A percentile compares a stretch with the other conserved stretches of the same genome.
phyloP scores from a whole-genome alignment of 345 rosid genomes.

The Rhizophora apiculata region DNA sequence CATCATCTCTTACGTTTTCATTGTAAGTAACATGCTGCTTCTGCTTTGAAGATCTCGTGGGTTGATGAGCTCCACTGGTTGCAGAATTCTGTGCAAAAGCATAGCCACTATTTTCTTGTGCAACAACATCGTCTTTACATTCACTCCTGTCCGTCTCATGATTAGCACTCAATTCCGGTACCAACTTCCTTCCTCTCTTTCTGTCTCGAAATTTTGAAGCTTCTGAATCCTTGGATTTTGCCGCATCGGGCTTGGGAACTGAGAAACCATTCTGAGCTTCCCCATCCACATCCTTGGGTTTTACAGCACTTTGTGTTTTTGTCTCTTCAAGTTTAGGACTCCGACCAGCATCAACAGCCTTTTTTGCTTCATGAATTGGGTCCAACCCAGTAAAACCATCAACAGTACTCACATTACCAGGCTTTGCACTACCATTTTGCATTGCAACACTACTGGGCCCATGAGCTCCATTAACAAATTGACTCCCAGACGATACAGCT shows the following conservation, averaged over 20 bases:
- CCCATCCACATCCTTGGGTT: constrained; percentile 12
- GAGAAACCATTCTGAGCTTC: constrained; percentile 27
- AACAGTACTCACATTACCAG: constrained; percentile 19
- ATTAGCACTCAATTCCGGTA: constrained; percentile 35
- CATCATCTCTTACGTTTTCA: constrained; percentile 31
- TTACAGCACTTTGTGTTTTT: constrained; percentile 10
- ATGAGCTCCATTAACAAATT: constrained; percentile 23
- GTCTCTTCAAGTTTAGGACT: constrained; percentile 28
- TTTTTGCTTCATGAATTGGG: constrained; percentile 14
- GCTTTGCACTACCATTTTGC: constrained; percentile 31
- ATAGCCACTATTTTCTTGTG: constrained; percentile 24
- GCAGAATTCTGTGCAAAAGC: constrained; percentile 20
- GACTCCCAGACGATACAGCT: constrained; percentile 25
- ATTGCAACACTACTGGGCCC: constrained; percentile 31
- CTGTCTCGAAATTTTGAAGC: constrained; percentile 23
- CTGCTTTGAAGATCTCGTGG: constrained; percentile 51
- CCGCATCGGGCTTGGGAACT: constrained; percentile 13
- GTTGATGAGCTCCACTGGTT: constrained; percentile 19
- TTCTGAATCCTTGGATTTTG: constrained; percentile 23
- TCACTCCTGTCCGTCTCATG: constrained; percentile 29
- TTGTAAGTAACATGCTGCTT: constrained; percentile 36
- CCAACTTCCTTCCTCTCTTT: constrained; percentile 39
- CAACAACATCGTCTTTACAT: constrained; percentile 21
- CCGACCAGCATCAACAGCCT: constrained; percentile 17
- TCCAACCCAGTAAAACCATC: constrained; percentile 21